Base-by-base conservation (phyloP, 257 asterid species). In the Nemophila menziesii region DNA sequence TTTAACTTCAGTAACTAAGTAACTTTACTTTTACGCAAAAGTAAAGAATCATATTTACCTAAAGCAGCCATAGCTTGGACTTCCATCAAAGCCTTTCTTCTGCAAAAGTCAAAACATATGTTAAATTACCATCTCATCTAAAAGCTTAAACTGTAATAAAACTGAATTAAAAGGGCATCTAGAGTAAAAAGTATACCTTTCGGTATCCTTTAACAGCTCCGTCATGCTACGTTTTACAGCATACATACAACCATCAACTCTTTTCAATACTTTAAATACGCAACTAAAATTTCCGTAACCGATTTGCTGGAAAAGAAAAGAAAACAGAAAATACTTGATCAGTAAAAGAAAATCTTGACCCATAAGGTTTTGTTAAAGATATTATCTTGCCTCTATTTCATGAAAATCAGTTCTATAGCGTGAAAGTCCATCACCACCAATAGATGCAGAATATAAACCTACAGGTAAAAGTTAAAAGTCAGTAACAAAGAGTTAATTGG, bases 61-160 rank as follows among this genome's bases (percentile, higher is more conserved):
- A 89, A 61, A 46, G 93, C 92, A 1, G 93, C 93, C 74, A 89
- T 55, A 46, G 95, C 81, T 69, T 89, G 97, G 65, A 89, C 97
- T 71, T 89, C 97, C 95, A 80, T 89, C 71, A 84, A 70, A 61
- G 98, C 97, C 66, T 75, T 80, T 53, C 86, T 65, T 77, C 97
- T 89, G 80, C 40, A 39, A 39, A 29, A 54, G 39, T 20, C 19
- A 62, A 53, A 14, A 38, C 16, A 52, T 55, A n/a, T n/a, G n/a
- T n/a, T n/a, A n/a, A n/a, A n/a, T n/a, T n/a, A n/a, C n/a, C n/a
- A n/a, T n/a, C n/a, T n/a, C n/a, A n/a, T n/a, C n/a, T n/a, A n/a
- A n/a, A n/a, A n/a, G n/a, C 39, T n/a, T n/a, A n/a, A n/a, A n/a
- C n/a, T n/a, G n/a, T n/a, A n/a, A n/a, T n/a, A n/a, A n/a, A n/a